These are phyloP conservation scores for Rubus idaeus DNA, from an alignment of 306 rosid genomes.

Conservation along the genomic window DNA sequence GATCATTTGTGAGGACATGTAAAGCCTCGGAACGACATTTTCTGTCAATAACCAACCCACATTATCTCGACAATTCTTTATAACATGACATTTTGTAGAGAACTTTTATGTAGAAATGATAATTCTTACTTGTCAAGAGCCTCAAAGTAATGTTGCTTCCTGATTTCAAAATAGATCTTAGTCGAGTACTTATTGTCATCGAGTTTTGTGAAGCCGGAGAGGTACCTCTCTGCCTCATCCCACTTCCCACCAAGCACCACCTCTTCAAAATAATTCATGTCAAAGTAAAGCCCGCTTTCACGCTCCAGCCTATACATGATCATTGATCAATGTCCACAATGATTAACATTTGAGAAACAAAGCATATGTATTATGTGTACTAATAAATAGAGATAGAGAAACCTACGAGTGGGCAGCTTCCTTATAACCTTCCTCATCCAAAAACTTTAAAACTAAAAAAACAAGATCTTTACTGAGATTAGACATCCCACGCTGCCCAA, in stretches of 20 bases:
- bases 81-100: neutral
- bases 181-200: conserved; percentile 30
- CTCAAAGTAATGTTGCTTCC: conserved; percentile 44
- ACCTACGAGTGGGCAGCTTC: conserved; percentile 38
- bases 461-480: conserved; percentile 18
- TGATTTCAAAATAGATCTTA: conserved; percentile 41
- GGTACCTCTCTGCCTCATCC: conserved; percentile 44
- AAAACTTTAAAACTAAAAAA: conserved; percentile 33
- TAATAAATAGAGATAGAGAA: neutral
- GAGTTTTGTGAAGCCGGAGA: conserved; percentile 32
- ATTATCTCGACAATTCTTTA: neutral
- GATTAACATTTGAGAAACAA: neutral
- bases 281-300: conserved; percentile 47
- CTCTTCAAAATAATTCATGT: conserved; percentile 37
- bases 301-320: conserved; percentile 40
- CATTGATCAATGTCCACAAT: neutral
- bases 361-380: neutral
- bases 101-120: neutral
- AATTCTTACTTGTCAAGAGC: conserved; percentile 42
- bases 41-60: conserved; percentile 5
- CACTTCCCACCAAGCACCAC: conserved; percentile 37
- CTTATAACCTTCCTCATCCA: conserved; percentile 31
- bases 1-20: conserved; percentile 66
- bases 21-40: conserved; percentile 64
- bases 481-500: conserved; percentile 22